Evolutionary conservation across 495 filamentous ascomycete genomes (phyloP).

Genomic region (Aspergillus asperescens): DNA sequence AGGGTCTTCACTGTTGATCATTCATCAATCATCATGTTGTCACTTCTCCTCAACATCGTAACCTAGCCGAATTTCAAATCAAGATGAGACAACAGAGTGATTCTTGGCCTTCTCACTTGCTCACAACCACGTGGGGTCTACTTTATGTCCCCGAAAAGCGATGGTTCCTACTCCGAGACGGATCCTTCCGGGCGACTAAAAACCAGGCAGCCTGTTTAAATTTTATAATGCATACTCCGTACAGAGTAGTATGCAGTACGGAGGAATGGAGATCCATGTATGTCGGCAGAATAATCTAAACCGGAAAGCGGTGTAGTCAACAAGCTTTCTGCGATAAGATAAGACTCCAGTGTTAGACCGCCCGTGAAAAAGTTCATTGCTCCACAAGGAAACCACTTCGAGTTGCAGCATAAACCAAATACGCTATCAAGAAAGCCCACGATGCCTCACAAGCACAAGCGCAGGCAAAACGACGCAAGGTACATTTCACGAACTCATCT

Average conservation of each 20-base stretch:
- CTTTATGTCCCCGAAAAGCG: no score
- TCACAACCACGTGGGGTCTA: background rate
- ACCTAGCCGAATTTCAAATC: no score
- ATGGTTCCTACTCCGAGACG: no score
- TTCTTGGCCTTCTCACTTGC: background rate
- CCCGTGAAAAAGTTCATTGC: constrained; percentile 3
- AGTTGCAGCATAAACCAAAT: no score
- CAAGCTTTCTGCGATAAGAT: background rate
- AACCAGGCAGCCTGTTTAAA: background rate
- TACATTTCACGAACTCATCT: constrained; percentile 18
- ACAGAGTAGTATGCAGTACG: background rate
- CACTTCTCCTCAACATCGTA: no score
- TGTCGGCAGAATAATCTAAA: background rate
- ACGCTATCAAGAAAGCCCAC: constrained; percentile 21
- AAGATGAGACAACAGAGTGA: no score
- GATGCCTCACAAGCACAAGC: constrained; percentile 86
- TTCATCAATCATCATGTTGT: no score
- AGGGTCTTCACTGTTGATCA: no score
- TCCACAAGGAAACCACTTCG: no score
- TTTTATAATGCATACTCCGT: background rate
- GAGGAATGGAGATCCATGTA: background rate
- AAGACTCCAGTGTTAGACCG: background rate
- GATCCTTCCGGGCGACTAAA: background rate
- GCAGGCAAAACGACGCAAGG: constrained; percentile 46
- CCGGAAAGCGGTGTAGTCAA: background rate